These are phyloP conservation scores for Xylaria cubensis DNA, from an alignment of 495 filamentous ascomycete species.

Conservation along the genomic window DNA sequence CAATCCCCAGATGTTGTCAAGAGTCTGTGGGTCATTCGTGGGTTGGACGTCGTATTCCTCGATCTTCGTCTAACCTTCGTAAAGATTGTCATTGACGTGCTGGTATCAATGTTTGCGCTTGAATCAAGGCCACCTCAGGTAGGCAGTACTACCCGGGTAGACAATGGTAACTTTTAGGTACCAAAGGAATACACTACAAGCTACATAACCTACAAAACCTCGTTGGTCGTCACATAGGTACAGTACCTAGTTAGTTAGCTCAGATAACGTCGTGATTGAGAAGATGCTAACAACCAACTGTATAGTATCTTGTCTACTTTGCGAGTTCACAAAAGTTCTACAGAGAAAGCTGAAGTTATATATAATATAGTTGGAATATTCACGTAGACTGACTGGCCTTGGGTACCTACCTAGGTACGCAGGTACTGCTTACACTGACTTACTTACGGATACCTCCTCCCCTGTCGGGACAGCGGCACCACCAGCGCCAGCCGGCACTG, in stretches of 20 bases:
- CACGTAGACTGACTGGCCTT: not conserved
- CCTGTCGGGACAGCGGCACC: slow-evolving; percentile 6
- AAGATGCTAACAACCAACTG: not conserved
- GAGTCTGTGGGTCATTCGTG: slow-evolving; percentile 6
- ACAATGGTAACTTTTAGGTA: not conserved
- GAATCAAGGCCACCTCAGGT: not conserved
- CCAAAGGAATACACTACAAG: not conserved
- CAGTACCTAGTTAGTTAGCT: too few relatives aligned
- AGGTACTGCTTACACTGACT: not conserved
- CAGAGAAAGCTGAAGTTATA: not conserved
- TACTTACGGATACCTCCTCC: not conserved
- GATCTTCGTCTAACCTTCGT: not conserved
- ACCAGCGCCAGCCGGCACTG: slow-evolving; percentile 18
- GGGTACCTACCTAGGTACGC: not conserved
- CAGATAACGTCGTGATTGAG: not conserved
- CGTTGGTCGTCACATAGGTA: not conserved
- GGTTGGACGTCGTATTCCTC: slow-evolving; percentile 18
- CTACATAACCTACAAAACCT: not conserved
- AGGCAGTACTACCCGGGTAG: not conserved
- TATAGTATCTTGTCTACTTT: not conserved
- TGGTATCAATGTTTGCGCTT: not conserved
- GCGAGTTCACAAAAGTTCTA: not conserved
- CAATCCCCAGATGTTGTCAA: slow-evolving; percentile 7
- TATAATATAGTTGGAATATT: not conserved
- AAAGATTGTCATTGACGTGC: not conserved